Evolutionary conservation across 345 rosid genomes (phyloP).

Genomic region (Tarenaya hassleriana): DNA sequence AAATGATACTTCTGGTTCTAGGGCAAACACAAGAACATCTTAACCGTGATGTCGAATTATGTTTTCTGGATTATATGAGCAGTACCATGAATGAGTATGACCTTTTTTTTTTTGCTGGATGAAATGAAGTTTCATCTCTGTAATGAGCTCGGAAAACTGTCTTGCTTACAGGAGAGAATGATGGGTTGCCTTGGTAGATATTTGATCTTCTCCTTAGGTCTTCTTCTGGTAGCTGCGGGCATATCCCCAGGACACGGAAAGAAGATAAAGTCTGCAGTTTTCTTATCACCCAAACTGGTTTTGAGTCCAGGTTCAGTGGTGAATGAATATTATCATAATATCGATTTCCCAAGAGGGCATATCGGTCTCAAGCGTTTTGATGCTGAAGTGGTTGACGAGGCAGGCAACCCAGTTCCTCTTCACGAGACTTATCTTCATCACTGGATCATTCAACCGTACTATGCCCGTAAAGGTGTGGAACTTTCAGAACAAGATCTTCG

Average conservation of each 20-base stretch:
- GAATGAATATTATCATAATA: constrained; percentile 36
- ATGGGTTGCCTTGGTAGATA: constrained; percentile 10
- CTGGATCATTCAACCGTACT: constrained; percentile 59
- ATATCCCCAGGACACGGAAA: constrained; percentile 26
- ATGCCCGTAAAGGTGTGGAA: constrained; percentile 28
- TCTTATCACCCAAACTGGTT: constrained; percentile 62
- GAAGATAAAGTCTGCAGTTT: constrained; percentile 42
- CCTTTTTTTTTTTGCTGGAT: not conserved
- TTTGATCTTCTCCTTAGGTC: constrained; percentile 19
- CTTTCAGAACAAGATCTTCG: constrained; percentile 7
- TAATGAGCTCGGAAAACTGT: constrained; percentile 3
- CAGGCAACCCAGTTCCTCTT: constrained; percentile 61
- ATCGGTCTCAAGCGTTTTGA: constrained; percentile 59
- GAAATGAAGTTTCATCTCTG: not conserved
- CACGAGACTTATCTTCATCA: constrained; percentile 90
- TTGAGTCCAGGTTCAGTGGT: constrained; percentile 78
- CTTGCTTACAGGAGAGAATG: constrained; percentile 30
- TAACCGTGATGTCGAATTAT: no score
- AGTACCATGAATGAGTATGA: no score
- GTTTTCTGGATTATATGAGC: no score
- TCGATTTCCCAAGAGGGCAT: constrained; percentile 85
- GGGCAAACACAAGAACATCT: no score
- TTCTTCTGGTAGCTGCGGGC: constrained; percentile 23
- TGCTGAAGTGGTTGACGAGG: constrained; percentile 66
- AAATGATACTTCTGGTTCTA: no score